Percentiles rank a stretch among this genome's conserved stretches.
phyloP scores from a whole-genome alignment of 148 eudicot genomes.

The Fagopyrum homotropicum region DNA sequence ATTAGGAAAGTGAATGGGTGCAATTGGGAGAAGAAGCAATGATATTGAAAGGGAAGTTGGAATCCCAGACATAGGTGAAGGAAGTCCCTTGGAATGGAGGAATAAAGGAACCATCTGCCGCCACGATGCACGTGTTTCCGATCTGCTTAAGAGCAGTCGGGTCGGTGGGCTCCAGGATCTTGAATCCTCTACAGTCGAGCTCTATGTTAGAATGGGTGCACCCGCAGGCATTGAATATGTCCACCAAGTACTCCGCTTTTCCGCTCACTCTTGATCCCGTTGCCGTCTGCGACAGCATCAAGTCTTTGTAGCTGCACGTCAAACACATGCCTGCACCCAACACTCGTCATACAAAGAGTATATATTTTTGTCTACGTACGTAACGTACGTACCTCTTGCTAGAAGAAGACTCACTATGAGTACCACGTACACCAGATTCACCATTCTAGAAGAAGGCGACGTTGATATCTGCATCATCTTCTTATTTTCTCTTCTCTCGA shows the following conservation, averaged over 20 bases:
- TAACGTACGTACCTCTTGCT: neutral
- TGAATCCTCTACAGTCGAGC: neutral
- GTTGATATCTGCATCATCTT: neutral
- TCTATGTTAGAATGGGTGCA: neutral
- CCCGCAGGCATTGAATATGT: neutral
- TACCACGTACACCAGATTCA: neutral
- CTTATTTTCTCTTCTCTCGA: too few species aligned
- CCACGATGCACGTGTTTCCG: neutral
- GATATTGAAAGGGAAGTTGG: neutral
- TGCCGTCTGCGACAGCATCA: neutral
- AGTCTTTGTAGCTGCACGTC: neutral
- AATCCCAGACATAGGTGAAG: neutral
- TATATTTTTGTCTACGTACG: neutral
- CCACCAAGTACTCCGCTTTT: neutral
- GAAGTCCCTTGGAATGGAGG: neutral
- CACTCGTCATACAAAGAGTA: too few species aligned
- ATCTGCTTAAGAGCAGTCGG: neutral
- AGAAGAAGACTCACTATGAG: neutral
- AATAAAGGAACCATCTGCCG: neutral
- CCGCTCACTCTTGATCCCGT: conserved; percentile 1
- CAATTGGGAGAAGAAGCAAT: neutral
- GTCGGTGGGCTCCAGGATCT: neutral
- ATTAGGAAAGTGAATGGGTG: neutral
- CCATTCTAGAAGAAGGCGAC: neutral
- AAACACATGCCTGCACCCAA: neutral